Base-by-base conservation (phyloP, 2,329 filamentous ascomycete species). In the Rugonectria rugulosa region DNA sequence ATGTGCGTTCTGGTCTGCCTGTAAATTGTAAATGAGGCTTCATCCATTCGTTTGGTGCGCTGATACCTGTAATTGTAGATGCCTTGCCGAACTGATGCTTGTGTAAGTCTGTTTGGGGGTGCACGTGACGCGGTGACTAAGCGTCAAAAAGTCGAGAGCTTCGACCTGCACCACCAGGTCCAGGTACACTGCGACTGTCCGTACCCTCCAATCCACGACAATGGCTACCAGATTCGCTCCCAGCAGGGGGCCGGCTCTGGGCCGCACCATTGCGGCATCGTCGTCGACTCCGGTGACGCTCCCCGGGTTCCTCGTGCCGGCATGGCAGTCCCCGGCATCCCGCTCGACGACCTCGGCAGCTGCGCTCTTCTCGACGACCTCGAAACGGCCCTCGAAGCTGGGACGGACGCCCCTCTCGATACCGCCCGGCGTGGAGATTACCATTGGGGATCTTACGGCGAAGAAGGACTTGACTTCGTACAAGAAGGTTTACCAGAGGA, bases 351-450 rank as follows among this genome's bases (percentile, higher is more conserved):
- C 60, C 60, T 55, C 48, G 54, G 36, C 52, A 21, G 64, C 61
- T 19, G 64, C 61, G 20, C 59, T 50, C 14, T 97, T 97, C 79
- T 93, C 90, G 53, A 88, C 86, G 36, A 89, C 91, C 37, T 72
- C 85, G 48, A 75, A 77, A 70, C 81, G 82, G 65, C 77, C 81
- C 54, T 97, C 94, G 38, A 95, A 97, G 81, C 89, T 99, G 60
- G 95, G 95, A 66, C 84, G 87, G 66, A 90, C 90, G 57, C 85
- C 90, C 20, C 84, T 97, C 48, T 88, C 91, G 50, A 81, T 97
- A 26, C 94, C 94, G 1, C 88, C 90, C 0, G 90, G 91, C 60
- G 95, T 99, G 53, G 89, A 89, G 46, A 81, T 99, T 36, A 78
- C 85, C 10, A 77, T 93, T 54, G 83, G 89, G 57, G 83, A 92